A percentile compares a stretch with the other conserved stretches of the same genome.
These are phyloP conservation scores for Metschnikowia reukaufii DNA, from an alignment of 805 yeast genomes.

Conservation along the genomic window DNA sequence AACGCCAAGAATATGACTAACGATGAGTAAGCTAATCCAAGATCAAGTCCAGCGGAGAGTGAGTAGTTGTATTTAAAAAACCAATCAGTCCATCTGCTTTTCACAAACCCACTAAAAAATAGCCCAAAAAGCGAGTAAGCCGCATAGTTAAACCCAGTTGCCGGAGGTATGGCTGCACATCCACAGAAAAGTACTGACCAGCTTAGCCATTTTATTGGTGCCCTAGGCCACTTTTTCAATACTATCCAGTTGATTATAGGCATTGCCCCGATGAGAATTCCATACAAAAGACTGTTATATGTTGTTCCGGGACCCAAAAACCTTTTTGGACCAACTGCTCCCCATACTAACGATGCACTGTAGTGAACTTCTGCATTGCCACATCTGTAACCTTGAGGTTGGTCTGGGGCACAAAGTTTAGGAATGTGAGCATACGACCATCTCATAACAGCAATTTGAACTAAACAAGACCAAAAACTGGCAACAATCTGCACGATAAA, in stretches of 20 bases:
- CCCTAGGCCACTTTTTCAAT: constrained; percentile 7
- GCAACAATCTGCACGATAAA: constrained; percentile 22
- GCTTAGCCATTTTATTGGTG: constrained; percentile 10
- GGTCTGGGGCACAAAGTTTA: constrained; percentile 19
- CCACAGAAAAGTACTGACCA: constrained; percentile 10
- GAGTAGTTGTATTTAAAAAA: constrained; percentile 11
- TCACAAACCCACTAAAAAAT: constrained; percentile 10
- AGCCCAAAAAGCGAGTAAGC: constrained; percentile 10
- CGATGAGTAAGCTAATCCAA: constrained; percentile 12
- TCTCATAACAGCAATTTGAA: constrained; percentile 25
- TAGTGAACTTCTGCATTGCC: constrained; percentile 22
- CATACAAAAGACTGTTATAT: constrained; percentile 16
- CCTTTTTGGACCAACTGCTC: constrained; percentile 33
- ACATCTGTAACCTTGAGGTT: constrained; percentile 21
- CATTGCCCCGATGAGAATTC: constrained; percentile 14
- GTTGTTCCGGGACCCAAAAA: constrained; percentile 28
- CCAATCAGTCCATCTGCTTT: constrained; percentile 9
- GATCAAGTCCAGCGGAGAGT: constrained; percentile 12
- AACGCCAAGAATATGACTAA: constrained; percentile 9
- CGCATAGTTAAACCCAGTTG: constrained; percentile 12
- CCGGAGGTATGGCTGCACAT: constrained; percentile 9
- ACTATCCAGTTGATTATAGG: constrained; percentile 9
- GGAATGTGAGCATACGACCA: constrained; percentile 25
- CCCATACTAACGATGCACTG: constrained; percentile 33
- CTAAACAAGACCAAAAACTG: constrained; percentile 23